These are phyloP conservation scores for Rubroboletus pulcherrimus DNA, from an alignment of 768 basidiomycete species.

Conservation along the genomic window DNA sequence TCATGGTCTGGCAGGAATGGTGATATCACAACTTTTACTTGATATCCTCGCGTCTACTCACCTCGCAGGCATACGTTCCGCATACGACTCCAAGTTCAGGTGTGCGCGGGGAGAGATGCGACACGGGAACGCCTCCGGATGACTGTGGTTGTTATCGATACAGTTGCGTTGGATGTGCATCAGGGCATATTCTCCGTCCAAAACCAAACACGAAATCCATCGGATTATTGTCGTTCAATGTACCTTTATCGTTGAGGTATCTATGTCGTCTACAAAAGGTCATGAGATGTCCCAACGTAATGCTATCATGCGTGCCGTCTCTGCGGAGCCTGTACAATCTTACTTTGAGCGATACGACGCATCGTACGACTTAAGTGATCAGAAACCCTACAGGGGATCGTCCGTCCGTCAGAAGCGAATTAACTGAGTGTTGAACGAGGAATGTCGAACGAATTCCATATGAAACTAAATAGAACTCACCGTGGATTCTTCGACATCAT, in stretches of 20 bases:
- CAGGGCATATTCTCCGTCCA: conserved; percentile 3
- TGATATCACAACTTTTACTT: too few species aligned
- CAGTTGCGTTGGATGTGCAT: background rate
- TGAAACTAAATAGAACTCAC: background rate
- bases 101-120: background rate
- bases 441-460: background rate
- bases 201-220: conserved; percentile 10
- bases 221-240: conserved; percentile 1
- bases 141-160: background rate
- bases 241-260: conserved; percentile 3
- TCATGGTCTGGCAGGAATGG: background rate
- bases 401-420: background rate
- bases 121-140: conserved; percentile 5
- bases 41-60: background rate
- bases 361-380: background rate
- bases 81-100: background rate
- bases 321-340: background rate
- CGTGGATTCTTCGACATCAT: background rate
- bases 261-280: background rate
- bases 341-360: background rate
- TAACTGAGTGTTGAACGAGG: background rate
- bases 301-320: background rate
- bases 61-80: background rate
- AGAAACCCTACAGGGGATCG: background rate
- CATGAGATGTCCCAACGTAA: background rate